Percentiles rank a stretch among this genome's conserved stretches.
These are phyloP conservation scores for Coriaria nepalensis DNA, from an alignment of 306 rosid species.

Conservation along the genomic window DNA sequence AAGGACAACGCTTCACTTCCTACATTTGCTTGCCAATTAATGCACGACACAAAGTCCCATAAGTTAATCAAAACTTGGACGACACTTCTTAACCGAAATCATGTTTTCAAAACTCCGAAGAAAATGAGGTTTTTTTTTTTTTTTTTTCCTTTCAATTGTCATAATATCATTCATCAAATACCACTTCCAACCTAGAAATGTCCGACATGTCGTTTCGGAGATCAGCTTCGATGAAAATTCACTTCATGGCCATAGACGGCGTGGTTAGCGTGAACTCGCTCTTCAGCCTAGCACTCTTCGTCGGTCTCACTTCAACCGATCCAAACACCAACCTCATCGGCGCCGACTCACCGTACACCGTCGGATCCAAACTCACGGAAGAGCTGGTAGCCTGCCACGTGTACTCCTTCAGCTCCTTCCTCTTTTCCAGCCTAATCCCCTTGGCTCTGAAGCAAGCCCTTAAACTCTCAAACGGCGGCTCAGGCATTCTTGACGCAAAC, in stretches of 20 bases:
- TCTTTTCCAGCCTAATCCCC: constrained; percentile 88
- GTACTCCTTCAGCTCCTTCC: constrained; percentile 81
- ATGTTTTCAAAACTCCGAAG: no score
- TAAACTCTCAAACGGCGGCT: constrained; percentile 14
- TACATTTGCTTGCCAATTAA: no score
- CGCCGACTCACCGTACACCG: constrained; percentile 21
- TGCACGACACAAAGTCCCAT: no score
- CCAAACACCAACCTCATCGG: constrained; percentile 27
- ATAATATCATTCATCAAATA: no score
- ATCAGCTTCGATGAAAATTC: constrained; percentile 42
- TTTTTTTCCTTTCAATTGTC: no score
- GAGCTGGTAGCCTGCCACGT: constrained; percentile 52
- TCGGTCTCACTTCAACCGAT: constrained; percentile 52
- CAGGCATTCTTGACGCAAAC: constrained; percentile 4
- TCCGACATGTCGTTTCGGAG: constrained; percentile 29
- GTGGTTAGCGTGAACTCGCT: constrained; percentile 79
- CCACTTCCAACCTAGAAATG: constrained; percentile 17
- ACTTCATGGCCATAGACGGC: constrained; percentile 75
- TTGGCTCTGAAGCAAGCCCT: constrained; percentile 65
- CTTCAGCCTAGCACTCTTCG: constrained; percentile 69
- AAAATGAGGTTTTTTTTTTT: no score
- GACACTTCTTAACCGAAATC: no score
- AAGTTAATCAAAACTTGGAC: no score
- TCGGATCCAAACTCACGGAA: constrained; percentile 28
- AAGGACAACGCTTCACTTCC: no score